Evolutionary conservation across 345 rosid species (phyloP).

Genomic region (Citrus hindsii): DNA sequence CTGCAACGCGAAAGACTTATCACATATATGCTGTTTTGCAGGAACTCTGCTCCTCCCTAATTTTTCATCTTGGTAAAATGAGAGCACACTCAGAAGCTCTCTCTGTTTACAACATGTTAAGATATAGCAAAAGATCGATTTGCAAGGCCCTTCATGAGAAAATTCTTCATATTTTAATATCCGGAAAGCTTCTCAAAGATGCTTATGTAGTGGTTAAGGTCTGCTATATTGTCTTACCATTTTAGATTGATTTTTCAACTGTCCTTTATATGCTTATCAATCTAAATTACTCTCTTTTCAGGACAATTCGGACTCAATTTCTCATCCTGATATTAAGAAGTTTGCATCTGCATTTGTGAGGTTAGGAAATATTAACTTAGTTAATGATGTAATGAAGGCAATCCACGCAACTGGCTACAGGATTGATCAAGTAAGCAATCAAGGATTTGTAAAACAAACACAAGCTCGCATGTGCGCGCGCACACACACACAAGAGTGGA

Average conservation of each 20-base stretch:
- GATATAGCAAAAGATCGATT: constrained; percentile 75
- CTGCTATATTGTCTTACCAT: constrained; percentile 15
- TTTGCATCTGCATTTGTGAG: constrained; percentile 58
- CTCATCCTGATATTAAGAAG: constrained; percentile 62
- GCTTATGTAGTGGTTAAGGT: constrained; percentile 90
- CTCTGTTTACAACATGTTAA: constrained; percentile 59
- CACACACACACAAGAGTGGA: neutral
- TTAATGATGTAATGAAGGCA: constrained; percentile 78
- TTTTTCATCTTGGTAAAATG: constrained; percentile 48
- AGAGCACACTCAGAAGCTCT: too few relatives aligned
- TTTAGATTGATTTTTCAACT: neutral
- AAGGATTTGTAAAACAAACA: neutral
- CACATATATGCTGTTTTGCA: constrained; percentile 28
- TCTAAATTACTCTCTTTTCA: constrained; percentile 22
- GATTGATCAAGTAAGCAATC: constrained; percentile 61
- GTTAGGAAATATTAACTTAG: constrained; percentile 66
- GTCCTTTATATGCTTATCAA: neutral
- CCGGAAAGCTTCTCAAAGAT: constrained; percentile 76
- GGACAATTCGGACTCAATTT: constrained; percentile 68
- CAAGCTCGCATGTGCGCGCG: neutral
- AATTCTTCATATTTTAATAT: constrained; percentile 68
- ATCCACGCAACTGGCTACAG: constrained; percentile 70
- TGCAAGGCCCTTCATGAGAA: constrained; percentile 84
- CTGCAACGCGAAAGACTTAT: constrained; percentile 8
- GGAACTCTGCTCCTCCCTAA: constrained; percentile 75